A percentile compares a stretch with the other conserved stretches of the same genome.
phyloP scores from a whole-genome alignment of 441 rosid species.

The Pelargonium australe region DNA sequence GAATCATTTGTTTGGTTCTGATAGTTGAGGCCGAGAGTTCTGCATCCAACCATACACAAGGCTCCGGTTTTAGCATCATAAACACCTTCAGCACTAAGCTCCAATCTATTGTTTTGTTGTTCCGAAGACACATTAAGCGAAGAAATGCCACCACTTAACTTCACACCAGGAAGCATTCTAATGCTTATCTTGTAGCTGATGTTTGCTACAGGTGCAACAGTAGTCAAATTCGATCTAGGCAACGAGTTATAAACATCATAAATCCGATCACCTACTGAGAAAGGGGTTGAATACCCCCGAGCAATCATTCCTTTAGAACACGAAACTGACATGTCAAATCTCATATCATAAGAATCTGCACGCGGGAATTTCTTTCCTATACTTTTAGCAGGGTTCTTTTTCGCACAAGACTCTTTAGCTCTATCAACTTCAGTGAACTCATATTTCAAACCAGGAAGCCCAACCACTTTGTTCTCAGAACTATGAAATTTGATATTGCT shows the following conservation, averaged over 20 bases:
- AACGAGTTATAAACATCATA: neutral
- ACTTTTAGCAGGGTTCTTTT: neutral
- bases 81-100: slow-evolving; percentile 38
- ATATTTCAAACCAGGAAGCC: slow-evolving; percentile 22
- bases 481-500: slow-evolving; percentile 6
- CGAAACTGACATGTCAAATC: slow-evolving; percentile 18
- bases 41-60: slow-evolving; percentile 43
- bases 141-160: neutral
- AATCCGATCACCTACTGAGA: slow-evolving; percentile 20
- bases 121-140: neutral
- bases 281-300: slow-evolving; percentile 29
- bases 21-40: slow-evolving; percentile 1
- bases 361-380: slow-evolving; percentile 20
- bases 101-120: slow-evolving; percentile 3
- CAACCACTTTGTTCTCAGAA: neutral
- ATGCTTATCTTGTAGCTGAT: slow-evolving; percentile 31
- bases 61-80: slow-evolving; percentile 27
- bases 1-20: slow-evolving; percentile 1
- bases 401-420: slow-evolving; percentile 19
- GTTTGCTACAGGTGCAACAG: slow-evolving; percentile 12
- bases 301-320: slow-evolving; percentile 18
- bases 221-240: neutral
- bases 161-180: neutral
- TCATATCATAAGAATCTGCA: slow-evolving; percentile 23
- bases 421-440: slow-evolving; percentile 27